phyloP scores from a whole-genome alignment of 345 rosid genomes.

The Melaleuca quinquenervia region DNA sequence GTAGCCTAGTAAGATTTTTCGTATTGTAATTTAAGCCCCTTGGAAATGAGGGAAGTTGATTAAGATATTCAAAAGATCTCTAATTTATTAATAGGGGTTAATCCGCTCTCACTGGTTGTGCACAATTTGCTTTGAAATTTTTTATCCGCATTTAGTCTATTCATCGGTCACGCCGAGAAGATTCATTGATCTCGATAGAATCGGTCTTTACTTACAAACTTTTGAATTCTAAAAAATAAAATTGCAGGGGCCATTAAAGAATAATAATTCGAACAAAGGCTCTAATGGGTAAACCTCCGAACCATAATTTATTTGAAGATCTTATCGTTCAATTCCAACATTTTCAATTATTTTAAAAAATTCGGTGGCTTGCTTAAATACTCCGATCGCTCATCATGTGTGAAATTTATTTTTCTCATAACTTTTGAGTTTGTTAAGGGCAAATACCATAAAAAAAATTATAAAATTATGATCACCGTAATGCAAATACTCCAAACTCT shows the following conservation, averaged over 20 bases:
- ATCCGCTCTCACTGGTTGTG: neutral
- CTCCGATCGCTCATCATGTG: neutral
- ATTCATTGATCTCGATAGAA: neutral
- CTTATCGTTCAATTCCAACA: too few relatives aligned
- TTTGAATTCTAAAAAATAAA: too few relatives aligned
- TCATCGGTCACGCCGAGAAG: fast-evolving
- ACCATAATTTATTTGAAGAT: too few relatives aligned
- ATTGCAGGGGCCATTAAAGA: neutral
- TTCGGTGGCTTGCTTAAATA: neutral
- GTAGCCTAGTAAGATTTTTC: fast-evolving
- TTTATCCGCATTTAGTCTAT: fast-evolving
- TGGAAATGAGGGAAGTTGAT: fast-evolving
- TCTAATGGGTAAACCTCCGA: neutral
- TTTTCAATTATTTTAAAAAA: too few relatives aligned
- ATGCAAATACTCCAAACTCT: too few relatives aligned
- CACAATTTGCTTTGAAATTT: fast-evolving
- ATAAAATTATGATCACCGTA: too few relatives aligned
- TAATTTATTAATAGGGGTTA: neutral
- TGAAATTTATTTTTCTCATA: neutral
- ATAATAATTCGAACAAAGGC: neutral
- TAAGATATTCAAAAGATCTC: neutral
- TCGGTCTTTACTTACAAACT: too few relatives aligned
- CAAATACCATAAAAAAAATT: too few relatives aligned
- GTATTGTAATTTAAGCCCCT: neutral
- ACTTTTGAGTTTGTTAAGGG: neutral